Base-by-base conservation (phyloP, 768 basidiomycete genomes). In the Lepiota venenata region DNA sequence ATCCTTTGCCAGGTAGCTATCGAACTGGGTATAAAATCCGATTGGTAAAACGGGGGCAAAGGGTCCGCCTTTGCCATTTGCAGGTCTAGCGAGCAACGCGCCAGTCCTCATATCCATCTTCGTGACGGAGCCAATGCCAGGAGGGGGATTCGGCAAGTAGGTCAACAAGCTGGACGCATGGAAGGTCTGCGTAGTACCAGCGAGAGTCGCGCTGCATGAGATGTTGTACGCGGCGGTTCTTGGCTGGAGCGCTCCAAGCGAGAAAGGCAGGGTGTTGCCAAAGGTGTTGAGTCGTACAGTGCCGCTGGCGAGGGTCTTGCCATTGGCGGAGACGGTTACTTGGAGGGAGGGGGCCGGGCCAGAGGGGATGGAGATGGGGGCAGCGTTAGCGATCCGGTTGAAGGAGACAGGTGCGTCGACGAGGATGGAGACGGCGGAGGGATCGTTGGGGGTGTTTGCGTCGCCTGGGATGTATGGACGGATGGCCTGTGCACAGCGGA, bases 21-120 rank as follows among this genome's bases (percentile, higher is more conserved):
- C 79, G 44, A 87, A 85, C 4, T 74, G 66, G 0, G 88, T 82
- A 60, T 89, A 91, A 66, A 87, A 92, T 0, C 89, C 89, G 42
- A 88, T 78, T 0, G 91, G 88, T 53, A 91, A 78, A 1, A 87
- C 74, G 0, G 81, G 77, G 20, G 78, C 73, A 57, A 78, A 84
- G 6, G 67, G 57, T 10, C 79, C 77, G 8, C 72, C 74, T 41
- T 68, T 64, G n/a, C 83, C 82, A 42, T 73, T 73, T 0, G 79
- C 74, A 7, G 79, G 79, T 43, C 75, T 68, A 1, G 80, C 82
- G 37, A 83, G 61, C 38, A 85, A 55, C 0, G 77, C 81, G 2
- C 84, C 83, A 4, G 81, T 84, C 32, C 82, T 74, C 46, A 79
- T 66, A 62, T 84, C 83, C 75, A 83, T 80, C 61, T 84, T 85